Base-by-base conservation (phyloP, 495 filamentous ascomycete genomes). In the Parathielavia appendiculata region DNA sequence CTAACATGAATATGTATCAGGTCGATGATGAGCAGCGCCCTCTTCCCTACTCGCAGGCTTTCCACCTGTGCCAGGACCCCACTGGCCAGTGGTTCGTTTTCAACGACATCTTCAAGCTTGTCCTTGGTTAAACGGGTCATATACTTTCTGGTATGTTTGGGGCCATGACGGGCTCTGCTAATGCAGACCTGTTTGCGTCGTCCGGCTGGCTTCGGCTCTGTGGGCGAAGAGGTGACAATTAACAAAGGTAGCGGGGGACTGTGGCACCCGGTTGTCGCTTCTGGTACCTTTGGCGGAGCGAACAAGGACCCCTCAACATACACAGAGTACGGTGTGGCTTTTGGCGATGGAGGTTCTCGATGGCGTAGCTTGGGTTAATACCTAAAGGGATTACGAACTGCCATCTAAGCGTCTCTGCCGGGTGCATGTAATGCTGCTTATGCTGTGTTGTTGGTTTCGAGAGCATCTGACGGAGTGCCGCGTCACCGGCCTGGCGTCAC, bases 71-170 rank as follows among this genome's bases (percentile, higher is more conserved):
- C 59, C 86, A 85, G 38, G 87, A 92, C 30, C 75, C 73, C n/a
- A 12, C 63, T 26, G 87, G 84, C 44, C 83, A 78, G 73, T 96
- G 85, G 78, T 95, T 82, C 69, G 86, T 97, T 66, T 85, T 84
- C 76, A 96, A 96, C 79, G 91, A 97, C 69, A 75, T 96, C 74
- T 97, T 96, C 83, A 85, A 85, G 63, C 79, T 97, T 57, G 79
- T 40, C 92, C 61, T 91, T 88, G 75, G 71, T 70, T 58, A 78
- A 67, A 49, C 57, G 40, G 32, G 43, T 35, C 7, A 22, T 3
- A 8, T 1, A 1, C n/a, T 20, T 19, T 34, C 4, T 35, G 43
- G 20, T n/a, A 45, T 19, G 9, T 20, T 5, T 34, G 30, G 46
- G 22, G 5, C 19, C 4, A 14, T 30, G 54, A 34, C 26, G 54